phyloP scores from a whole-genome alignment of 2,329 filamentous ascomycete genomes.

The Trichoderma sp. region DNA sequence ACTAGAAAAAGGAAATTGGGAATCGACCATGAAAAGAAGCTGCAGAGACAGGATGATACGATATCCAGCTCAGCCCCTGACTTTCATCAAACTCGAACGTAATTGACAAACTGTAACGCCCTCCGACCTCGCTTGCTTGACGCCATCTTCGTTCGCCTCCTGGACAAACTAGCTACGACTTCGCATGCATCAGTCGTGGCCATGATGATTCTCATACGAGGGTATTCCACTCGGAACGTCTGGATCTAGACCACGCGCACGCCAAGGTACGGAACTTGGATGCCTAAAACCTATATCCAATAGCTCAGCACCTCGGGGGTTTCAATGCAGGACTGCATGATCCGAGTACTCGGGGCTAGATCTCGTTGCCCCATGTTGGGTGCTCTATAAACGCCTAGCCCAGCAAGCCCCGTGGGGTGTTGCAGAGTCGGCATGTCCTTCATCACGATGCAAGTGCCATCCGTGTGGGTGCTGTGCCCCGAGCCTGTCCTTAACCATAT shows the following conservation, averaged over 20 bases:
- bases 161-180: not conserved
- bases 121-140: not conserved
- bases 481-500: not conserved
- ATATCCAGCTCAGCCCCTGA: not conserved
- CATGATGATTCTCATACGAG: not conserved
- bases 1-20: accelerated
- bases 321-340: slow-evolving; percentile 5
- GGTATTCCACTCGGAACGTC: not conserved
- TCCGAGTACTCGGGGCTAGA: not conserved
- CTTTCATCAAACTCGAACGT: not conserved
- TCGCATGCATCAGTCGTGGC: not conserved
- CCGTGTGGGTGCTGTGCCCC: not conserved
- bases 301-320: not conserved
- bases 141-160: not conserved
- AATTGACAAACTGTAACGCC: not conserved
- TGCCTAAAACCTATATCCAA: slow-evolving; percentile 12
- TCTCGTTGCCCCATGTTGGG: not conserved
- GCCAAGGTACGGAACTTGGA: slow-evolving; percentile 7
- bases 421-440: not conserved
- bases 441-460: not conserved
- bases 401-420: slow-evolving; percentile 3
- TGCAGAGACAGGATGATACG: not conserved
- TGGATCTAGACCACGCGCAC: not conserved
- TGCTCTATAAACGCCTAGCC: not conserved
- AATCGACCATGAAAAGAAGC: not conserved